A percentile compares a stretch with the other conserved stretches of the same genome.
These are phyloP conservation scores for Pyrrhoderma noxium DNA, from an alignment of 1,284 basidiomycete genomes.

Conservation along the genomic window DNA sequence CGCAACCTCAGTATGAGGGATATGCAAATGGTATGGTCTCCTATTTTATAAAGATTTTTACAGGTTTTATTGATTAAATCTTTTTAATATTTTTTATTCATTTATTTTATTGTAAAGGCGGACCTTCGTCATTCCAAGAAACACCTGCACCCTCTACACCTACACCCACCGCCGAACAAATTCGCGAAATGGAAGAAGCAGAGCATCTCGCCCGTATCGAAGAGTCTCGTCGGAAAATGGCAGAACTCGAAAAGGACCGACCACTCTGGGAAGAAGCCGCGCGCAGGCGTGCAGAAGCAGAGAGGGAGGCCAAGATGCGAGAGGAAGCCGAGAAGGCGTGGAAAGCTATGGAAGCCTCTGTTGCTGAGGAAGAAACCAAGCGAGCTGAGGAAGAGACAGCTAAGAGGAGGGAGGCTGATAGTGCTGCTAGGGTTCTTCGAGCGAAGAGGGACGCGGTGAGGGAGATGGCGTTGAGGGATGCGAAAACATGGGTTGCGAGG, in stretches of 20 bases:
- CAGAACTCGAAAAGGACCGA: conserved; percentile 57
- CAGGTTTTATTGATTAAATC: no score
- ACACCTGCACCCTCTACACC: no score
- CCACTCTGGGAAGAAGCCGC: conserved; percentile 54
- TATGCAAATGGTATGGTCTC: background rate
- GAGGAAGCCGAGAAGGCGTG: background rate
- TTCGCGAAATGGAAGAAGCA: conserved; percentile 16
- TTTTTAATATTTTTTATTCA: no score
- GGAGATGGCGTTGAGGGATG: conserved; percentile 39
- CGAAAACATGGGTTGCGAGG: conserved; percentile 28
- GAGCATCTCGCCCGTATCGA: conserved; percentile 40
- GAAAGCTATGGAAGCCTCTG: conserved; percentile 14
- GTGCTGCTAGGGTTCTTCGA: conserved; percentile 20
- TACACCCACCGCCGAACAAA: no score
- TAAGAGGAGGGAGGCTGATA: conserved; percentile 24
- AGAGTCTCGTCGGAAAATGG: conserved; percentile 60
- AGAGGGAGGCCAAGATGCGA: conserved; percentile 31
- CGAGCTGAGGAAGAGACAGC: conserved; percentile 29
- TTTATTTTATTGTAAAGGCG: no score
- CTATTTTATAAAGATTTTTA: no score
- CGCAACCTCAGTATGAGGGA: no score
- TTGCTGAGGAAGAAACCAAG: conserved; percentile 25
- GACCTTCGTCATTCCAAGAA: no score
- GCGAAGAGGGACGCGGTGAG: conserved; percentile 32
- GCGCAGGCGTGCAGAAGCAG: conserved; percentile 35